These are phyloP conservation scores for Decorospora gaudefroyi DNA, from an alignment of 2,329 filamentous ascomycete species.

Conservation along the genomic window DNA sequence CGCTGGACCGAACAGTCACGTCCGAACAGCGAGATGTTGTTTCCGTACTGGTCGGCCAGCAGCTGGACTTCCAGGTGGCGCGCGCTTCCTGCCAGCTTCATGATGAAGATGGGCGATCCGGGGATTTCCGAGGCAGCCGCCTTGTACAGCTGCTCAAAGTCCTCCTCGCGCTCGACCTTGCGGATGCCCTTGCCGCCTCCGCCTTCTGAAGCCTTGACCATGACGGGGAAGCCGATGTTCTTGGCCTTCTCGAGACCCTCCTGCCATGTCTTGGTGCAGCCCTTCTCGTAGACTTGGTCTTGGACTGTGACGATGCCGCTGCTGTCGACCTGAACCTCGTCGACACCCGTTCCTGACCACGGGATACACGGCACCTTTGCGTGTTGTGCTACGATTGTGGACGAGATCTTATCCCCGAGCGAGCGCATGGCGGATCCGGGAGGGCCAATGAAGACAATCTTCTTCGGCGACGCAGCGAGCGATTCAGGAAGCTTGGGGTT, in stretches of 20 bases:
- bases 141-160: conserved; percentile 87
- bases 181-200: conserved; percentile 99
- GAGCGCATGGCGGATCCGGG: conserved; percentile 98
- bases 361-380: conserved; percentile 95
- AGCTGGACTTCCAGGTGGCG: conserved; percentile 97
- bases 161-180: conserved; percentile 83
- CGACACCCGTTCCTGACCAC: conserved; percentile 96
- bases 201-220: conserved; percentile 99
- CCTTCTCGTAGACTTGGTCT: conserved; percentile 83
- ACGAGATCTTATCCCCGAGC: conserved; percentile 98
- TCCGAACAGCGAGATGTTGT: conserved; percentile 98
- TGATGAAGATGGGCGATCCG: conserved; percentile 99
- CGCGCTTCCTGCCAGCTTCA: conserved; percentile 97
- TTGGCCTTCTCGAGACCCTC: conserved; percentile 86
- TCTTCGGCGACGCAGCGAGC: conserved; percentile 92
- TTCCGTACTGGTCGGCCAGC: conserved; percentile 97
- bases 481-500: conserved; percentile 98
- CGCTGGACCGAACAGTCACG: conserved; percentile 98
- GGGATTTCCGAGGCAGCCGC: conserved; percentile 97
- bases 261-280: conserved; percentile 86
- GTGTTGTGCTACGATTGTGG: conserved; percentile 98
- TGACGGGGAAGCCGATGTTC: conserved; percentile 96
- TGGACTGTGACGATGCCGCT: conserved; percentile 89
- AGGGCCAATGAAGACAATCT: conserved; percentile 98
- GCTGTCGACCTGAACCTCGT: conserved; percentile 75